phyloP scores from a whole-genome alignment of 768 basidiomycete species.

The Lactarius trivialis region DNA sequence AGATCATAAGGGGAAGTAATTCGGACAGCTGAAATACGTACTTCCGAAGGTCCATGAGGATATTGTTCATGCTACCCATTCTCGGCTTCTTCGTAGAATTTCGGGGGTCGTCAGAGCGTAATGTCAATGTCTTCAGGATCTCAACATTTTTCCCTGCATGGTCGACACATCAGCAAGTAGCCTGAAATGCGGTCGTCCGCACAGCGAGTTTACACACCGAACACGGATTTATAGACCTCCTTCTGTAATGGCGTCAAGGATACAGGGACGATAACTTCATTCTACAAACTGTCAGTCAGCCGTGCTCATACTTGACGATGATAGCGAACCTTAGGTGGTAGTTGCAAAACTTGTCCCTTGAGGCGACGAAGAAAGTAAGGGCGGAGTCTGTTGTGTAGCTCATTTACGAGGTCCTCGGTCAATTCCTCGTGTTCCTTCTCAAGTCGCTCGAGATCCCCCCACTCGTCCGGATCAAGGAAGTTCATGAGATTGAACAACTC shows the following conservation, averaged over 20 bases:
- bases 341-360: slow-evolving; percentile 86
- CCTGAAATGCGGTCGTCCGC: slow-evolving; percentile 10
- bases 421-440: slow-evolving; percentile 72
- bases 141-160: slow-evolving; percentile 62
- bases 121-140: slow-evolving; percentile 53
- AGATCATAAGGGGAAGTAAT: neutral
- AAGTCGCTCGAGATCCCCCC: slow-evolving; percentile 68
- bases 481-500: slow-evolving; percentile 97
- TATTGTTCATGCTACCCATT: slow-evolving; percentile 60
- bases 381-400: slow-evolving; percentile 69
- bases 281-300: slow-evolving; percentile 37
- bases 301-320: neutral
- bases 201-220: slow-evolving; percentile 43
- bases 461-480: slow-evolving; percentile 76
- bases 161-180: slow-evolving; percentile 13
- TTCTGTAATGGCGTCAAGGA: slow-evolving; percentile 84
- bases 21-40: slow-evolving; percentile 32
- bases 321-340: slow-evolving; percentile 75
- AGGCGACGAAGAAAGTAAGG: slow-evolving; percentile 92
- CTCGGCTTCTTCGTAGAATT: slow-evolving; percentile 33
- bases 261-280: slow-evolving; percentile 87
- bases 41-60: slow-evolving; percentile 87
- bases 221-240: slow-evolving; percentile 79
- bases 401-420: slow-evolving; percentile 70
- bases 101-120: slow-evolving; percentile 32